Evolutionary conservation across 1,284 basidiomycete genomes (phyloP).

Genomic region (Heliocybe sulcata): DNA sequence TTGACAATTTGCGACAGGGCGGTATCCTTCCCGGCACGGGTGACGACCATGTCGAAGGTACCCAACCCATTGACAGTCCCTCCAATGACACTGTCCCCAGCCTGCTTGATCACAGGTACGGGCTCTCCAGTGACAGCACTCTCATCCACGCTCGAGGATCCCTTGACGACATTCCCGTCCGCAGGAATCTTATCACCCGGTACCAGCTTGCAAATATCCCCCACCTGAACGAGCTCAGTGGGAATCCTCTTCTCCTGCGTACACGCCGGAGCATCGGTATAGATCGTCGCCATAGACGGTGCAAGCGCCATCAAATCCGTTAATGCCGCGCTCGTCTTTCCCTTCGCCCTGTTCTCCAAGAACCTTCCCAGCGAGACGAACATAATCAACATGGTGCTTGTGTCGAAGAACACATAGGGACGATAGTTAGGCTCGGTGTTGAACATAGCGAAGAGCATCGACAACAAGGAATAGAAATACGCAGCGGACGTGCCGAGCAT

Average conservation of each 20-base stretch:
- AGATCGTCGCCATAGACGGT: slow-evolving; percentile 94
- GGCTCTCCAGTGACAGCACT: slow-evolving; percentile 97
- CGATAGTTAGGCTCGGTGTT: slow-evolving; percentile 58
- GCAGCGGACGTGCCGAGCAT: slow-evolving; percentile 94
- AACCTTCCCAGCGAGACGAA: slow-evolving; percentile 95
- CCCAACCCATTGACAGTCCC: slow-evolving; percentile 97
- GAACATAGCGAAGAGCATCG: slow-evolving; percentile 66
- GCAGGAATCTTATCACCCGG: slow-evolving; percentile 97
- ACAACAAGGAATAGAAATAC: slow-evolving; percentile 82
- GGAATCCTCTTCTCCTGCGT: slow-evolving; percentile 86
- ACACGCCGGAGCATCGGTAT: slow-evolving; percentile 73
- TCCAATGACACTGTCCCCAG: slow-evolving; percentile 85
- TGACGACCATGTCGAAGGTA: slow-evolving; percentile 93
- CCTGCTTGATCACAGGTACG: slow-evolving; percentile 80
- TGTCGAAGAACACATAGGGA: slow-evolving; percentile 96
- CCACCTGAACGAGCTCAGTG: slow-evolving; percentile 92
- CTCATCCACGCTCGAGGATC: slow-evolving; percentile 89
- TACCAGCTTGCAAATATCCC: slow-evolving; percentile 90
- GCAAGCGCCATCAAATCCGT: slow-evolving; percentile 94
- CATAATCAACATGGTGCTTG: slow-evolving; percentile 97
- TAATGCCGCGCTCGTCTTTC: slow-evolving; percentile 92
- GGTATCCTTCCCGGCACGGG: slow-evolving; percentile 93
- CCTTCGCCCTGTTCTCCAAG: slow-evolving; percentile 95
- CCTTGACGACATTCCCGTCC: slow-evolving; percentile 85
- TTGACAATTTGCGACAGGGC: slow-evolving; percentile 94